phyloP scores from a whole-genome alignment of 352 stramenopile species.

The Pythium dissimile region DNA sequence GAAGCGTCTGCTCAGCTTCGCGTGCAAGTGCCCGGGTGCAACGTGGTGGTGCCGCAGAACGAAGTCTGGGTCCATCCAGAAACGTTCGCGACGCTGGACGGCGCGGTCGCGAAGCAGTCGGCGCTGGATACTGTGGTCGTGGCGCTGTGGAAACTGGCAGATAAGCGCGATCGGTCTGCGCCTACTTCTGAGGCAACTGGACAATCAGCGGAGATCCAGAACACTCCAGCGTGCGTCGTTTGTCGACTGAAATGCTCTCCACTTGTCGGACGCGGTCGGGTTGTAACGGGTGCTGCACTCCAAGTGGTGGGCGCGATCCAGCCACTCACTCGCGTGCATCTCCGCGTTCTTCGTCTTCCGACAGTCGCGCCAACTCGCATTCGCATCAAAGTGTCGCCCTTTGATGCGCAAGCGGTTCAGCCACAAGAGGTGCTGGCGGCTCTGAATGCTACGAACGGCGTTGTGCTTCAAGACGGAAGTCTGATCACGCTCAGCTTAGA shows the following conservation, averaged over 20 bases:
- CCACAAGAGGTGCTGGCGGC: not conserved
- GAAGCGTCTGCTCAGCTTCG: conserved; percentile 47
- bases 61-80: conserved; percentile 72
- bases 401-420: not conserved
- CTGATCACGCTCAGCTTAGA: not conserved
- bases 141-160: conserved; percentile 17
- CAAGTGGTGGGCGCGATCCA: conserved; percentile 18
- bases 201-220: conserved; percentile 6
- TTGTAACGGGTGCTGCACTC: conserved; percentile 35
- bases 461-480: conserved; percentile 5
- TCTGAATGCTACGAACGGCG: not conserved
- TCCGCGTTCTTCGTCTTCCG: conserved; percentile 56
- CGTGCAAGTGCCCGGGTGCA: conserved; percentile 33
- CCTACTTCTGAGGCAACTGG: not conserved
- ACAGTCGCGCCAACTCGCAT: conserved; percentile 12
- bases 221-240: not conserved
- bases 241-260: conserved; percentile 34
- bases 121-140: not conserved
- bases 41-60: conserved; percentile 21
- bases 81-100: conserved; percentile 56
- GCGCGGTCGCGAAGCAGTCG: conserved; percentile 27
- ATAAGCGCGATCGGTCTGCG: not conserved
- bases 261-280: conserved; percentile 28
- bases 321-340: conserved; percentile 19
- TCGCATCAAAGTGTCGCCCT: not conserved